These are phyloP conservation scores for Juncus effusus DNA, from an alignment of 176 grass and related monocot species.

Conservation along the genomic window DNA sequence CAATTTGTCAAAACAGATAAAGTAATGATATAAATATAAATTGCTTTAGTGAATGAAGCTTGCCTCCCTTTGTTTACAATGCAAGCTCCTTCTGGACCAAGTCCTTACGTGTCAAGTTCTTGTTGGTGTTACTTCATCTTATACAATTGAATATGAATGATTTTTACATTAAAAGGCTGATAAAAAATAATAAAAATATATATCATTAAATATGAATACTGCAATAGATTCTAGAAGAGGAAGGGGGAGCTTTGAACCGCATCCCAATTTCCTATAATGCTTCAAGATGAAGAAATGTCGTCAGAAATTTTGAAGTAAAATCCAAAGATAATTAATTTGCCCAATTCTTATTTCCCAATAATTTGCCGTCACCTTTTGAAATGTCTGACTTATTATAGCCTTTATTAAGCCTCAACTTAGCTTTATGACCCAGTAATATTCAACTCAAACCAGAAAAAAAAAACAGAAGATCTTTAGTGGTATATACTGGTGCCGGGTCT, in stretches of 20 bases:
- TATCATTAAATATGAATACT: not conserved
- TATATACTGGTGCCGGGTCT: no score
- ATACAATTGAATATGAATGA: not conserved
- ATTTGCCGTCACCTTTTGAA: not conserved
- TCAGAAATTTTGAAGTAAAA: not conserved
- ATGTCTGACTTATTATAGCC: not conserved
- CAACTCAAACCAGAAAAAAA: not conserved
- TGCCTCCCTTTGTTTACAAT: not conserved
- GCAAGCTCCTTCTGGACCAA: slow-evolving; percentile 17
- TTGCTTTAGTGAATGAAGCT: not conserved
- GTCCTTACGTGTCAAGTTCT: not conserved
- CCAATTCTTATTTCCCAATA: no score
- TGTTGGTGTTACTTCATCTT: not conserved
- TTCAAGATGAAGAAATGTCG: not conserved
- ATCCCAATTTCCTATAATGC: no score
- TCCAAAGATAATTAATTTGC: no score
- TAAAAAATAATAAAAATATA: not conserved
- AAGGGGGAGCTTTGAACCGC: no score
- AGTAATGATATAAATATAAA: slow-evolving; percentile 21
- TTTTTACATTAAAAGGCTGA: no score
- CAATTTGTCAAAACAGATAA: slow-evolving; percentile 11
- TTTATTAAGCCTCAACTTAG: not conserved
- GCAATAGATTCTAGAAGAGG: not conserved
- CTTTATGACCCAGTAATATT: not conserved
- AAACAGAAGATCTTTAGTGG: not conserved